Percentiles rank a stretch among this genome's conserved stretches.
phyloP scores from a whole-genome alignment of 495 filamentous ascomycete species.

The Elaphomyces granulatus region DNA sequence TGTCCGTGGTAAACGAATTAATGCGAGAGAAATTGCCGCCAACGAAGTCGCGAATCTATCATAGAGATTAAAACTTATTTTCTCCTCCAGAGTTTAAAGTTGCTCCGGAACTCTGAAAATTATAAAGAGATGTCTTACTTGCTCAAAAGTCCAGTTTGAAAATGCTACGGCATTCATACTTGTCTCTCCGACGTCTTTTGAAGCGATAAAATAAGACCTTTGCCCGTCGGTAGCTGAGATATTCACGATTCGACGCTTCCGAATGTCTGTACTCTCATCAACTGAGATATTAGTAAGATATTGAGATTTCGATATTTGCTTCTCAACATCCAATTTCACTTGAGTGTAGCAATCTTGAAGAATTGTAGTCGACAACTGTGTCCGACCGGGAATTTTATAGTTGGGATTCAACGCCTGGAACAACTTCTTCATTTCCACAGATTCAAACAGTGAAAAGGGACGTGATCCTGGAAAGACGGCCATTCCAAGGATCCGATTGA shows the following conservation, averaged over 20 bases:
- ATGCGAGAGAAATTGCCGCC: not conserved
- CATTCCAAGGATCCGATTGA: not conserved
- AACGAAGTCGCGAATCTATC: not conserved
- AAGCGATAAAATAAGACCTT: not conserved
- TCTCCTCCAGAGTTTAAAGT: too few relatives aligned
- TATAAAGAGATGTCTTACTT: not conserved
- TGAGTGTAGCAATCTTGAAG: not conserved
- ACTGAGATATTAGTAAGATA: not conserved
- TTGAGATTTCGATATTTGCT: not conserved
- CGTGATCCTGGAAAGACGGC: not conserved
- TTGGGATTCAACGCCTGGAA: not conserved
- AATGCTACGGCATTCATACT: not conserved
- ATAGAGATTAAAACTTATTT: not conserved
- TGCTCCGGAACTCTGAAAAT: too few relatives aligned
- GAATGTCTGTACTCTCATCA: not conserved
- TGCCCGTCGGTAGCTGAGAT: not conserved
- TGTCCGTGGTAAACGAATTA: constrained; percentile 1
- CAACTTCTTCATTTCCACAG: not conserved
- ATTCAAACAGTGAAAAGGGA: not conserved
- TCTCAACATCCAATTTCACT: not conserved
- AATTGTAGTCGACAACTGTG: not conserved
- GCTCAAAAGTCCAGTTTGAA: not conserved
- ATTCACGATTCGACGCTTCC: not conserved
- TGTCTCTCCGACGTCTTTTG: not conserved
- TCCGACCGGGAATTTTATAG: not conserved